These are phyloP conservation scores for Wickerhamiella cacticola DNA, from an alignment of 805 yeast species.

Conservation along the genomic window DNA sequence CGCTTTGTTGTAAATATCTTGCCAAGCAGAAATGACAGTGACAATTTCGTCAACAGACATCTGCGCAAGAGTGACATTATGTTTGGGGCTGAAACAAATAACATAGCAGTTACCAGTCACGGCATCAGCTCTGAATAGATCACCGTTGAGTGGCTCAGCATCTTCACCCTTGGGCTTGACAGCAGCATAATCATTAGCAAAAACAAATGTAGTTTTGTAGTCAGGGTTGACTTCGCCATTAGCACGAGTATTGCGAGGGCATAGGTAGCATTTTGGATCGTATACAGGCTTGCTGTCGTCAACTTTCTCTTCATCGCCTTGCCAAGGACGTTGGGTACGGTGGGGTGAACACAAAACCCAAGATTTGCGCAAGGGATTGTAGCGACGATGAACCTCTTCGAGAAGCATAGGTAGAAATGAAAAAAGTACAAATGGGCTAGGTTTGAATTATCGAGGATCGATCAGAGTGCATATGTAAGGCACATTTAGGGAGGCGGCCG, in stretches of 20 bases:
- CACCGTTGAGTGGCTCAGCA: constrained; percentile 26
- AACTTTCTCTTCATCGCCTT: constrained; percentile 52
- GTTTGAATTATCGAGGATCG: too few species aligned
- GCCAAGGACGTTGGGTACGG: constrained; percentile 70
- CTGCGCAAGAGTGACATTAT: constrained; percentile 51
- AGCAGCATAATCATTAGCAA: constrained; percentile 61
- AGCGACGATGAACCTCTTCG: constrained; percentile 42
- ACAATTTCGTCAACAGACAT: constrained; percentile 38
- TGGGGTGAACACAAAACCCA: constrained; percentile 69
- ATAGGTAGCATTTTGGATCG: constrained; percentile 56
- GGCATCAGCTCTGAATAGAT: constrained; percentile 42
- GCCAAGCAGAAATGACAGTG: constrained; percentile 51
- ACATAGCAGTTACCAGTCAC: constrained; percentile 60
- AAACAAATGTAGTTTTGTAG: constrained; percentile 46
- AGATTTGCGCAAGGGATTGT: constrained; percentile 54
- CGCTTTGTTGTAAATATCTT: constrained; percentile 37
- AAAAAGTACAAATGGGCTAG: not conserved
- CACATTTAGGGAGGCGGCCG: not conserved
- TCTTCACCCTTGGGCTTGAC: constrained; percentile 33
- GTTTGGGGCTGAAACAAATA: constrained; percentile 61
- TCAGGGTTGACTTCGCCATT: constrained; percentile 48
- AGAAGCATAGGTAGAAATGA: constrained; percentile 1
- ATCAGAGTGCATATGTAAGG: constrained; percentile 2
- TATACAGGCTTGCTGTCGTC: constrained; percentile 38
- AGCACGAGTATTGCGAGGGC: constrained; percentile 60